phyloP scores from a whole-genome alignment of 495 filamentous ascomycete species.

The Neurospora intermedia region DNA sequence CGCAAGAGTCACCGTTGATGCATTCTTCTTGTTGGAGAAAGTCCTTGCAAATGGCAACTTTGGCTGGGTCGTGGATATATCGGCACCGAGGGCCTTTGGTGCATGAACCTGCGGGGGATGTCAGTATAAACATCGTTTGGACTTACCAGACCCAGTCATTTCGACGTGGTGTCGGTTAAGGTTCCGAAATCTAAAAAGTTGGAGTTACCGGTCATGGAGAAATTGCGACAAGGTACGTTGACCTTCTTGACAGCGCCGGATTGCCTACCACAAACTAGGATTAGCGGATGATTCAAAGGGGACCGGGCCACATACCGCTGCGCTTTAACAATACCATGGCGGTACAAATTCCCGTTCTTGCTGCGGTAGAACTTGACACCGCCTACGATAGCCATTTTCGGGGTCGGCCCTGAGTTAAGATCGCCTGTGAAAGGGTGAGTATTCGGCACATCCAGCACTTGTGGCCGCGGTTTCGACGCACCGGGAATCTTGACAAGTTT shows the following conservation, averaged over 20 bases:
- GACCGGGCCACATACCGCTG: slow-evolving; percentile 45
- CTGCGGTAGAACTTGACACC: slow-evolving; percentile 83
- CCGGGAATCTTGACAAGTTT: slow-evolving; percentile 70
- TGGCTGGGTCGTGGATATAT: slow-evolving; percentile 74
- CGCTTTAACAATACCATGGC: slow-evolving; percentile 56
- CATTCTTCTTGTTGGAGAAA: slow-evolving; percentile 76
- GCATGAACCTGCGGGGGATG: slow-evolving; percentile 56
- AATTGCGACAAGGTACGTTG: slow-evolving; percentile 74
- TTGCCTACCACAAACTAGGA: slow-evolving; percentile 15
- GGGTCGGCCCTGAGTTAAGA: slow-evolving; percentile 55
- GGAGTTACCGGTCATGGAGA: slow-evolving; percentile 78
- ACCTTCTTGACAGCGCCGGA: slow-evolving; percentile 52
- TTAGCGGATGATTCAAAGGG: slow-evolving; percentile 13
- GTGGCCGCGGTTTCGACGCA: slow-evolving; percentile 25
- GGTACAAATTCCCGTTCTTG: slow-evolving; percentile 84
- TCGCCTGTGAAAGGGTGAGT: slow-evolving; percentile 49
- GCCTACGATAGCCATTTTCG: slow-evolving; percentile 64
- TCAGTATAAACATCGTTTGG: slow-evolving; percentile 20
- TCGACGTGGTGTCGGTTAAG: slow-evolving; percentile 16
- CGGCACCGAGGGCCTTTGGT: slow-evolving; percentile 68
- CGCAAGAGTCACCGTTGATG: slow-evolving; percentile 68
- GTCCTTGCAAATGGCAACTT: slow-evolving; percentile 85
- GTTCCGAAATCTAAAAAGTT: slow-evolving; percentile 31
- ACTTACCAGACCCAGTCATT: slow-evolving; percentile 18
- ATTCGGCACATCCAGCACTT: slow-evolving; percentile 8